Percentiles rank a stretch among this genome's conserved stretches.
phyloP scores from a whole-genome alignment of 208 protist genomes.

The Acanthamoeba healyi region DNA sequence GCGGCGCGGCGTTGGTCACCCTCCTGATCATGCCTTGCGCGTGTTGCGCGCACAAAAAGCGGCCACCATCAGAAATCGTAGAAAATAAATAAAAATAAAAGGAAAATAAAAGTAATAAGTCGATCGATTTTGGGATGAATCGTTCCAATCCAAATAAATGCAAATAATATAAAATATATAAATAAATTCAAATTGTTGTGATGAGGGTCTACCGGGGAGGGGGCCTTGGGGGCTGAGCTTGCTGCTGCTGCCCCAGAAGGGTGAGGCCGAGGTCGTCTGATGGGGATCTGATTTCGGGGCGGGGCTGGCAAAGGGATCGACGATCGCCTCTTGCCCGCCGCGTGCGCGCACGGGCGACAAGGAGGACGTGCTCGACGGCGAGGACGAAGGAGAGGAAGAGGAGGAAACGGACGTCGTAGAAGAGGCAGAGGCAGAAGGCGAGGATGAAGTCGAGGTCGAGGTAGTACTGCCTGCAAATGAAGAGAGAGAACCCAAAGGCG shows the following conservation, averaged over 20 bases:
- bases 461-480: neutral
- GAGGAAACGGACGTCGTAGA: neutral
- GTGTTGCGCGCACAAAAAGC: neutral
- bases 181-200: neutral
- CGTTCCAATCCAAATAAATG: too few species aligned
- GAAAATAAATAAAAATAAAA: conserved; percentile 9
- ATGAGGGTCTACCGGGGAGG: neutral
- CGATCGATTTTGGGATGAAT: neutral
- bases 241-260: neutral
- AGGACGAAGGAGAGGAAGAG: conserved; percentile 11
- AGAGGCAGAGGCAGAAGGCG: neutral
- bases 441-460: neutral
- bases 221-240: neutral
- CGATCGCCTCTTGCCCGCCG: neutral
- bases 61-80: neutral
- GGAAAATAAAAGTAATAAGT: neutral
- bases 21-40: conserved; percentile 7
- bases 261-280: neutral
- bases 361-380: neutral
- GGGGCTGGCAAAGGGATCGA: neutral
- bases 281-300: neutral
- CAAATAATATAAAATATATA: neutral
- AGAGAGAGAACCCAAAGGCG: neutral
- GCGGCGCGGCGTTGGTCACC: neutral
- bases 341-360: neutral